Evolutionary conservation across 305 asterid genomes (phyloP), one percentile per base, ranked within the genome.

Genomic region (Caryopteris hybrid): DNA sequence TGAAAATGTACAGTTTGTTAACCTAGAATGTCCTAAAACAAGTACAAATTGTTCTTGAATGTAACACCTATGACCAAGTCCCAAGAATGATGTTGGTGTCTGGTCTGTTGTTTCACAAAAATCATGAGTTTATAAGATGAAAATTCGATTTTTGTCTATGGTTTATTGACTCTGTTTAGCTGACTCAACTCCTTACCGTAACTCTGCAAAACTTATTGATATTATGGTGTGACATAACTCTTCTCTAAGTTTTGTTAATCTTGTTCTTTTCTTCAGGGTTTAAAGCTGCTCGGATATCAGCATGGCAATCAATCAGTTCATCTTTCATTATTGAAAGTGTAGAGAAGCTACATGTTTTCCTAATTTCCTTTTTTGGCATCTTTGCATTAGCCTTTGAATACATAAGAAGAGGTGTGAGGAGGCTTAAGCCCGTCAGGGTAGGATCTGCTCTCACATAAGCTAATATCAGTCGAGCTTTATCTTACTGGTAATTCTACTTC

Each of bases 341-440:
- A 67, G 84, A 76, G 64, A 88, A 82, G 84, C 78, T 90, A 46
- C 79, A 76, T 1, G 25, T 74, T 54, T 80, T 83, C 75, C 65
- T 84, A 8, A 7, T 71, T 6, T 81, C 80, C 80, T 22, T 86
- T 64, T 63, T 86, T 11, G 80, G 92, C 56, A 84, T 86, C 46
- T 80, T 90, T 33, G 71, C 68, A 20, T 8, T 86, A 67, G 83
- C 79, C 43, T 78, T 80, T 21, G 85, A 83, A 65, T 63, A 78
- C 76, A 31, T 82, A 27, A 72, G 84, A 80, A 83, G 86, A 48
- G 81, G 82, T 10, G 68, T 82, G 59, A 74, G 63, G 72, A 79
- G 85, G 42, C 79, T 87, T 13, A 85, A 87, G 70, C 90, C 87
- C 6, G 79, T 83, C 34, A 80, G 78, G 83, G 95, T 88, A 41